Conservation (phyloP, 2,329 filamentous ascomycete species). For the Epicoccum nigrum region DNA sequence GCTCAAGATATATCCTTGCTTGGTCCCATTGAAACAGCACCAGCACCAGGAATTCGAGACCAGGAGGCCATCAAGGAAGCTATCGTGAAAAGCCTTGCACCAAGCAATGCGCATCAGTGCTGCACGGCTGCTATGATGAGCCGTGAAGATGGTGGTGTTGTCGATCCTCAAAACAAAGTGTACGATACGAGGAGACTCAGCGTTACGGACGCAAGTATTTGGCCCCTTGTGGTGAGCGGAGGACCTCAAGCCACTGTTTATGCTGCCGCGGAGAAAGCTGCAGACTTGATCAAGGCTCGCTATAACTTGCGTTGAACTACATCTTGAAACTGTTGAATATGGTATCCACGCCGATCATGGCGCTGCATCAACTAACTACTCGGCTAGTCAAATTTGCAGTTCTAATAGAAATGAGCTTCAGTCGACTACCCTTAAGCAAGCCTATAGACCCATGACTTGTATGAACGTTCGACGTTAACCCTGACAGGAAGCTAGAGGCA, state of each 20-base stretch:
- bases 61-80: slow-evolving; percentile 12
- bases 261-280: neutral
- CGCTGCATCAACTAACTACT: too few relatives aligned
- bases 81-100: slow-evolving; percentile 20
- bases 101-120: slow-evolving; percentile 29
- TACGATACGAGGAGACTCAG: slow-evolving; percentile 28
- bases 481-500: too few relatives aligned
- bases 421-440: too few relatives aligned
- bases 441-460: too few relatives aligned
- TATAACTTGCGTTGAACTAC: neutral
- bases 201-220: slow-evolving; percentile 23
- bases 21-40: slow-evolving; percentile 32
- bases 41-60: slow-evolving; percentile 26
- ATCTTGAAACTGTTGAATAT: too few relatives aligned
- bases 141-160: slow-evolving; percentile 32
- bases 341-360: too few relatives aligned
- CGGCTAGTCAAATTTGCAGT: too few relatives aligned
- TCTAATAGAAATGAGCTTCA: too few relatives aligned
- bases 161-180: slow-evolving; percentile 29
- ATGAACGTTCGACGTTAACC: too few relatives aligned
- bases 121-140: slow-evolving; percentile 35
- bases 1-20: slow-evolving; percentile 24
- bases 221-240: slow-evolving; percentile 23
- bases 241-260: slow-evolving; percentile 19
- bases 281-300: neutral